These are phyloP conservation scores for Diplodia corticola DNA, from an alignment of 2,329 filamentous ascomycete species.

Conservation along the genomic window DNA sequence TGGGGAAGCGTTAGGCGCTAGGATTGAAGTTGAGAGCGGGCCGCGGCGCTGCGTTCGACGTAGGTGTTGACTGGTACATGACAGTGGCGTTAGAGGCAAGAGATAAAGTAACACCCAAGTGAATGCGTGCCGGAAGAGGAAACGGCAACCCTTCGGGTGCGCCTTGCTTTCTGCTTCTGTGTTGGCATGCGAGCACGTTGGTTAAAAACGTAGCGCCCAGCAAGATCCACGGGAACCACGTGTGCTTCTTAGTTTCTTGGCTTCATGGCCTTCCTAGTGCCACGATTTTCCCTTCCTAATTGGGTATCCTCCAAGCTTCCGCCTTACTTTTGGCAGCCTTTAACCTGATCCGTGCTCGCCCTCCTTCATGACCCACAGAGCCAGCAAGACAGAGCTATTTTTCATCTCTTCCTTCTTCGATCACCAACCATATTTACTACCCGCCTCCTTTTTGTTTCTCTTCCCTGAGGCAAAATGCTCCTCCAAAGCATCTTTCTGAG, in stretches of 20 bases:
- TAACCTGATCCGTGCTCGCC: background rate
- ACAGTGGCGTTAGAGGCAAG: background rate
- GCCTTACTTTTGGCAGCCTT: background rate
- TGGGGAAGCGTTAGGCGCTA: background rate
- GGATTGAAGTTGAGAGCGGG: background rate
- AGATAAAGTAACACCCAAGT: background rate
- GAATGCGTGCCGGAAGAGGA: slow-evolving; percentile 8
- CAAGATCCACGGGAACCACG: background rate
- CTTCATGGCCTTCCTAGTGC: background rate
- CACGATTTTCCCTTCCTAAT: background rate
- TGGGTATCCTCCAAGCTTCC: slow-evolving; percentile 10
- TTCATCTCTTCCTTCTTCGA: too few relatives aligned
- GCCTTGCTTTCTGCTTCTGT: background rate
- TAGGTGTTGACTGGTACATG: background rate
- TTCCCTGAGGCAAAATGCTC: slow-evolving; percentile 85
- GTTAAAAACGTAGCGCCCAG: background rate
- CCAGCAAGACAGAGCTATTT: background rate
- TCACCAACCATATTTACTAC: slow-evolving; percentile 80
- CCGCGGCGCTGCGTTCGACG: background rate
- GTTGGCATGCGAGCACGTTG: slow-evolving; percentile 5
- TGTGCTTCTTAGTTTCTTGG: background rate
- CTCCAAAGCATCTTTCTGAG: slow-evolving; percentile 82
- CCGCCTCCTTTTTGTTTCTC: slow-evolving; percentile 78
- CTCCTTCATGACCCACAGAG: background rate
- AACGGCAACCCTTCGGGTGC: background rate